Evolutionary conservation across 306 rosid genomes (phyloP).

Genomic region (Glycyrrhiza uralensis): DNA sequence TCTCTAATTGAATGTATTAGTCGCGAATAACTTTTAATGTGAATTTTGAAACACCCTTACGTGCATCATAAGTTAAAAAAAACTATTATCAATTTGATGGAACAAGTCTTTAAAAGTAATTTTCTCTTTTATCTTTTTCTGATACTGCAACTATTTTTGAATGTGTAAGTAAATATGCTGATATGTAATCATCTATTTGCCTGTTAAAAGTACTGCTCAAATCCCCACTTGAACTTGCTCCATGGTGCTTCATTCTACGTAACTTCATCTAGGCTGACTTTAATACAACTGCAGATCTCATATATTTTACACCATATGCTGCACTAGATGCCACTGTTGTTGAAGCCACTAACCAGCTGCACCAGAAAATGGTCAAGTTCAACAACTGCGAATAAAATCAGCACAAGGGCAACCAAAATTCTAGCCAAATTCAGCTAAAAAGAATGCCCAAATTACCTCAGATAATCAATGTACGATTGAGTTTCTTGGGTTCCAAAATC

Average conservation of each 20-base stretch:
- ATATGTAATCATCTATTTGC: background rate
- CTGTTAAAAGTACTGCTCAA: background rate
- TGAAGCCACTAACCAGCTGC: constrained; percentile 92
- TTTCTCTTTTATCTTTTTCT: background rate
- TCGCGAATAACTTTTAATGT: background rate
- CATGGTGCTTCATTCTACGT: background rate
- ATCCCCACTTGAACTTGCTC: background rate
- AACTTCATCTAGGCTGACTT: constrained; percentile 15
- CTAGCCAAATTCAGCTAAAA: background rate
- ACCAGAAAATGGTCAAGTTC: constrained; percentile 15
- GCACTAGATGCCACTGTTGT: constrained; percentile 49
- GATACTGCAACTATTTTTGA: background rate
- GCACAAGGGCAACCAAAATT: background rate
- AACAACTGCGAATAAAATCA: constrained; percentile 9
- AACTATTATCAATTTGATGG: background rate
- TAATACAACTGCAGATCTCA: constrained; percentile 4
- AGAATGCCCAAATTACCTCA: constrained; percentile 44
- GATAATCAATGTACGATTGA: constrained; percentile 50
- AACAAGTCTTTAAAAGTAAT: background rate
- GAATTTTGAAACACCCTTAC: background rate
- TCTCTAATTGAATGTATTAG: too few relatives aligned
- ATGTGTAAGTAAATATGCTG: background rate
- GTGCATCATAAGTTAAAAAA: background rate
- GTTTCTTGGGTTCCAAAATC: constrained; percentile 83
- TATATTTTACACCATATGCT: constrained; percentile 10